Evolutionary conservation across 208 protist genomes (phyloP), one percentile per base, ranked within the genome.

Genomic region (Willaertia magna): DNA sequence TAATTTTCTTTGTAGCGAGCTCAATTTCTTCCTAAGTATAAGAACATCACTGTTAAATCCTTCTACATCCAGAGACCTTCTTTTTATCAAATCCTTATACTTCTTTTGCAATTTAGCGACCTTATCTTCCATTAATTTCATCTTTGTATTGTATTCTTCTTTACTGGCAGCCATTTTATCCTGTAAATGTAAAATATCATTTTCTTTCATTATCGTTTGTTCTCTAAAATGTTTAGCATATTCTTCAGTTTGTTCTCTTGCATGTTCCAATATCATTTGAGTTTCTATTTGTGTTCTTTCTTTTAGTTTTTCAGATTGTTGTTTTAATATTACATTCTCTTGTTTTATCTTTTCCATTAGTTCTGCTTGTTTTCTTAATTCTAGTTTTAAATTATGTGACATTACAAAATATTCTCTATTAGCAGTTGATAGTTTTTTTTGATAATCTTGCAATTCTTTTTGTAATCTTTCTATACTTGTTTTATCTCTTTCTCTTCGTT

Each of bases 161-260:
- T 81, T 81, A 6, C 51, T 51, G 0, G n/a, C 76, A 20, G n/a
- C 30, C 11, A 81, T 12, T 34, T 81, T 16, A 30, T 81, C 76
- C 51, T 81, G 76, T 51, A 81, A 81, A 30, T 47, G 40, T 18
- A 81, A 39, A 18, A 81, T 40, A 49, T 81, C 76, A 30, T 81
- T 81, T 26, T 81, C 76, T 81, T 40, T 47, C n/a, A 40, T 40
- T 20, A 81, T 81, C 0, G 76, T 51, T 49, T 81, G 76, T 51
- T 81, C n/a, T 51, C 76, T 46, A n/a, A 81, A 81, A 51, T 81
- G 39, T 81, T 30, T 47, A 22, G 76, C 76, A n/a, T 51, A 47
- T 51, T 81, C 76, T 51, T 81, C 76, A 3, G n/a, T 81, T 34
- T 81, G 43, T 51, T 81, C 76, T 81, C 76, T 81, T 0, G 76